These are phyloP conservation scores for Pythium aquatile DNA, from an alignment of 352 stramenopile genomes.

Conservation along the genomic window DNA sequence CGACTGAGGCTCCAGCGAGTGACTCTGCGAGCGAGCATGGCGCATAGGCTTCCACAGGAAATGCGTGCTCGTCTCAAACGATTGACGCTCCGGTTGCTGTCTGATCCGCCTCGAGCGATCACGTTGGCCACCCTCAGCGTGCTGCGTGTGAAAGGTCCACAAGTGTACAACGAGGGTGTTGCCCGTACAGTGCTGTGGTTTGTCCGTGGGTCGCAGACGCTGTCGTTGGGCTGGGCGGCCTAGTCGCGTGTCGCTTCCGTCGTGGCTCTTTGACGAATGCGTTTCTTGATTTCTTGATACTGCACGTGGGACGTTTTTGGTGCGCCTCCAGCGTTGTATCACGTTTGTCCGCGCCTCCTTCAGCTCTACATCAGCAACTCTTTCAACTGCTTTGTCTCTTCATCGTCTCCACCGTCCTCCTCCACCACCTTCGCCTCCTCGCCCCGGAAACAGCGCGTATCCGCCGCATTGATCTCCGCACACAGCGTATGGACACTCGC, in stretches of 20 bases:
- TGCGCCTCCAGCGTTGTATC: no score
- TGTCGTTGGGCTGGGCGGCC: not conserved
- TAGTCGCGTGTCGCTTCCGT: no score
- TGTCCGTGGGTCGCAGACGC: not conserved
- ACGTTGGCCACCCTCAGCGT: not conserved
- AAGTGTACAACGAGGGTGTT: not conserved
- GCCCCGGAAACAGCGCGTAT: not conserved
- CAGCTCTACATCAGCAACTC: conserved; percentile 10
- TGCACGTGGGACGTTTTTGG: no score
- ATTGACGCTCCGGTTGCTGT: not conserved
- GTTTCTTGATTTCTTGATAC: no score
- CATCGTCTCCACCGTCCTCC: not conserved
- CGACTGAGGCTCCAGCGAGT: not conserved
- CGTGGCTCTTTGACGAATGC: no score
- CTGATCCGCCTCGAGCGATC: not conserved
- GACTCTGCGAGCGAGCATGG: not conserved
- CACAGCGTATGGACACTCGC: conserved; percentile 34
- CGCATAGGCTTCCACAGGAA: no score
- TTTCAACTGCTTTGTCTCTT: conserved; percentile 5
- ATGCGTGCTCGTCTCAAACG: not conserved
- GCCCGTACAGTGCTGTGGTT: not conserved
- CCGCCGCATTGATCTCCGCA: conserved; percentile 34
- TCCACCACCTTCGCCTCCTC: not conserved
- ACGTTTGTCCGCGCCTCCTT: not conserved
- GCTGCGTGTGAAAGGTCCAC: not conserved